Base-by-base conservation (phyloP, 345 rosid genomes). In the Acer negundo region DNA sequence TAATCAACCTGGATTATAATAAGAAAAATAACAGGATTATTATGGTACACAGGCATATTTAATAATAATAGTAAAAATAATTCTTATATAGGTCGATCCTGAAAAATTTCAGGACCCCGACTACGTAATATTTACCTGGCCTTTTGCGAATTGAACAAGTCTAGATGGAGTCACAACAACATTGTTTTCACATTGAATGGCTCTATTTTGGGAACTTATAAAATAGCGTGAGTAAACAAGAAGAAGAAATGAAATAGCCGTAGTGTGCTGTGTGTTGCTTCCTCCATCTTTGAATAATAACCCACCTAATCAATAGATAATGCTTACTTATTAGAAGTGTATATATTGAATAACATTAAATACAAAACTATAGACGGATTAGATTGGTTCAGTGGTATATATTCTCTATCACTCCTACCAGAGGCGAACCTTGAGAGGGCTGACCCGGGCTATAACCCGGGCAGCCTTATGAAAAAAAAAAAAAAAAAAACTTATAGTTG, bases 221-320 rank as follows among this genome's bases (percentile, higher is more conserved):
- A 87, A 67, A 72, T 87, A 83, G 22, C 81, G 80, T 13, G 90
- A 85, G 46, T 88, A 89, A 44, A 87, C 87, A 13, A 89, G 49
- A 1, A 89, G 81, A 15, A 89, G 92, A 79, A 88, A 87, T 0
- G 95, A 72, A 13, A 80, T 11, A 3, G 88, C 70, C 2, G 93
- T 88, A 59, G 79, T 82, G 61, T 82, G 87, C 70, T 91, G 93
- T 59, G 85, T n/a, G 82, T 91, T 91, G 78, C 89, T 83, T 73
- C 82, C 92, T 62, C 83, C 86, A 12, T 87, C 78, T 80, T 84
- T 87, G 72, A 84, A 86, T 20, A 85, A n/a, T 42, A 90, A 85
- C 15, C 92, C 94, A 44, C 90, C 91, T 82, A 23, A 26, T 24
- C 20, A 10, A 19, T 44, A 10, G 42, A 55, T 71, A 19, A 55